phyloP scores from a whole-genome alignment of 2,329 filamentous ascomycete species.

The Aspergillus tanneri region DNA sequence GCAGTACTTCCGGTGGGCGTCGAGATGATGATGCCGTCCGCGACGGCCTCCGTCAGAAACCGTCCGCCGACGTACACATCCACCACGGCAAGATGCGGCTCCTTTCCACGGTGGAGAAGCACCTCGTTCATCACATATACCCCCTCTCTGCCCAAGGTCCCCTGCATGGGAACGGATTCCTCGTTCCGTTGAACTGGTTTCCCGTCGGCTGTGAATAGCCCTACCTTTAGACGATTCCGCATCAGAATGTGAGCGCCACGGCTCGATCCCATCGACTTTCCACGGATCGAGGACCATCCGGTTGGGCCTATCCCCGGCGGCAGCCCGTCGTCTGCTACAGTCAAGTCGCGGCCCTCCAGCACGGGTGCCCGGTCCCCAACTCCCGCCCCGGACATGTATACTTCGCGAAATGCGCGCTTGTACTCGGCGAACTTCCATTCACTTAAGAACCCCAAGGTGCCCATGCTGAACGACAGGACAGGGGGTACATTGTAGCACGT shows the following conservation, averaged over 20 bases:
- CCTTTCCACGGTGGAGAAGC: conserved; percentile 83
- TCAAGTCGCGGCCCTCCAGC: conserved; percentile 45
- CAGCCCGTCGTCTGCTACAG: conserved; percentile 26
- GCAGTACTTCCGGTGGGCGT: conserved; percentile 95
- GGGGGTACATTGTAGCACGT: conserved; percentile 79
- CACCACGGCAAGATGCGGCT: conserved; percentile 87
- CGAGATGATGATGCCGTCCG: conserved; percentile 90
- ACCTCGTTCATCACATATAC: conserved; percentile 89
- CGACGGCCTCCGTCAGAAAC: conserved; percentile 89
- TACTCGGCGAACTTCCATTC: conserved; percentile 96
- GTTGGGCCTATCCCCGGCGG: conserved; percentile 38
- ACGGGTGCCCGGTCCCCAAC: conserved; percentile 47
- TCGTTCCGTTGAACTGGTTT: conserved; percentile 52
- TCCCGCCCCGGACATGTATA: conserved; percentile 76
- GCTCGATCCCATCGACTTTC: conserved; percentile 75
- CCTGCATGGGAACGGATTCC: conserved; percentile 28
- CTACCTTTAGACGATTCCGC: conserved; percentile 81
- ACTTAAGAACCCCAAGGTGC: conserved; percentile 87
- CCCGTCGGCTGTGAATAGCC: conserved; percentile 72
- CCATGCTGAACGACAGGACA: conserved; percentile 94
- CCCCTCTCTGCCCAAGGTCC: conserved; percentile 39
- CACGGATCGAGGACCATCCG: conserved; percentile 71
- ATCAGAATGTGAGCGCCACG: conserved; percentile 79
- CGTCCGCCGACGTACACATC: conserved; percentile 86
- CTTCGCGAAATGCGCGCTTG: conserved; percentile 86